Percentiles rank a stretch among this genome's conserved stretches.
Evolutionary conservation across 768 basidiomycete species (phyloP).

Genomic region (Mycena belliarum): DNA sequence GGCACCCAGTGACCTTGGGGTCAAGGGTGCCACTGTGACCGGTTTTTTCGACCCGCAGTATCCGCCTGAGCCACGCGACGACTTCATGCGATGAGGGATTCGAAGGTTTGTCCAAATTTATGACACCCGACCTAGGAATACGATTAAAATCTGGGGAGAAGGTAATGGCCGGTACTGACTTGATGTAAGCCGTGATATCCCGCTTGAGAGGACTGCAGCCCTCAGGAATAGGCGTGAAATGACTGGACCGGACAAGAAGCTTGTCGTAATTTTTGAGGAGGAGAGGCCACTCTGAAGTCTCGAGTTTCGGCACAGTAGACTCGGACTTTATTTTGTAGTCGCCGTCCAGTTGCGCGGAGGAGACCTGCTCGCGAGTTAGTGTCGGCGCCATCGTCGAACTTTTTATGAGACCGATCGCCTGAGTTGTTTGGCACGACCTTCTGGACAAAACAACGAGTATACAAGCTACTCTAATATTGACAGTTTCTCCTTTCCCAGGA

Average conservation of each 20-base stretch:
- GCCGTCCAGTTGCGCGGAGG: constrained; percentile 69
- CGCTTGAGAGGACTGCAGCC: constrained; percentile 95
- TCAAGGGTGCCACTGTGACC: constrained; percentile 99
- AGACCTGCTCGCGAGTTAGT: constrained; percentile 68
- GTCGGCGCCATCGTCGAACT: constrained; percentile 45
- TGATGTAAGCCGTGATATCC: constrained; percentile 89
- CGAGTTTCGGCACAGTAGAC: constrained; percentile 68
- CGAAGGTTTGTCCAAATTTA: constrained; percentile 99
- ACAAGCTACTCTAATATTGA: constrained; percentile 1
- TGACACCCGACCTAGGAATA: constrained; percentile 85
- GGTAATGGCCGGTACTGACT: constrained; percentile 45
- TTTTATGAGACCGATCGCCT: constrained; percentile 10
- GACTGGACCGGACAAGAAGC: constrained; percentile 88
- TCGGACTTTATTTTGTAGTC: constrained; percentile 87
- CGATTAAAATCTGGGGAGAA: constrained; percentile 7
- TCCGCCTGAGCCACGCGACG: constrained; percentile 98
- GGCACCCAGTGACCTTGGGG: constrained; percentile 97
- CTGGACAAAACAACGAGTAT: not conserved
- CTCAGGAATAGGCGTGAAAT: constrained; percentile 96
- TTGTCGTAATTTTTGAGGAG: constrained; percentile 99
- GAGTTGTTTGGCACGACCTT: not conserved
- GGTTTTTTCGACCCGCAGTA: constrained; percentile 95
- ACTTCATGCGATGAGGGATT: constrained; percentile 99
- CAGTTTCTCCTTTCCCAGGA: constrained; percentile 55
- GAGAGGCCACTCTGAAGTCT: constrained; percentile 97